A percentile compares a stretch with the other conserved stretches of the same genome.
Evolutionary conservation across 2,329 filamentous ascomycete genomes (phyloP).

Genomic region (Emergomyces orientalis): DNA sequence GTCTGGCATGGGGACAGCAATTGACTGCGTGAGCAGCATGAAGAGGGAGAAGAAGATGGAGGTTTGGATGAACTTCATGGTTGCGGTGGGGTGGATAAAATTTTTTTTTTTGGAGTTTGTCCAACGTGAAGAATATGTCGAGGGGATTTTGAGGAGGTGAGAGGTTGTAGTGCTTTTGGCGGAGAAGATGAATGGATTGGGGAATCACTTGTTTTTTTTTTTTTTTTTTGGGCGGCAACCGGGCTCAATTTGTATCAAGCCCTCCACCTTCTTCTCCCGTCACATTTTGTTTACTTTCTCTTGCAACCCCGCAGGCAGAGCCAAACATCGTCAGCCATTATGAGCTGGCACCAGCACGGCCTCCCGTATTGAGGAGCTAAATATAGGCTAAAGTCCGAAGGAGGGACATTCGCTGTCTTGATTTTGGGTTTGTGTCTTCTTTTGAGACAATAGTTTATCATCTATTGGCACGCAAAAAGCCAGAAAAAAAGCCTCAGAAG

Average conservation of each 20-base stretch:
- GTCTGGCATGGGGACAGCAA: constrained; percentile 12
- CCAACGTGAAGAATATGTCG: neutral
- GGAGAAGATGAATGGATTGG: neutral
- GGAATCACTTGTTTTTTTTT: neutral
- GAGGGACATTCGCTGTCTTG: neutral
- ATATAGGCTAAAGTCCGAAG: neutral
- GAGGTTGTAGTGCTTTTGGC: neutral
- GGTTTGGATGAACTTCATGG: constrained; percentile 12
- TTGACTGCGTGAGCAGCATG: constrained; percentile 11
- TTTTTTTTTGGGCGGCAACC: neutral
- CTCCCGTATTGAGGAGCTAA: neutral
- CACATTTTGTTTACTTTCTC: neutral
- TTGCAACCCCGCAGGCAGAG: neutral
- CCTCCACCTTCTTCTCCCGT: neutral
- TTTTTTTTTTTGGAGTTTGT: neutral
- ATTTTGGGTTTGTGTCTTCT: neutral
- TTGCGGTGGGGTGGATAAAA: neutral
- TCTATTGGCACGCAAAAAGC: constrained; percentile 1
- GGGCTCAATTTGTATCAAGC: constrained; percentile 2
- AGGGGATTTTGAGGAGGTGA: neutral
- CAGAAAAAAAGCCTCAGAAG: neutral
- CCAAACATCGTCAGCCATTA: neutral
- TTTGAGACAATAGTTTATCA: neutral
- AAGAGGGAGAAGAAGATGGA: constrained; percentile 11
- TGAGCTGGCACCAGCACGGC: constrained; percentile 4